Base-by-base conservation (phyloP, 1,284 basidiomycete genomes). In the Afroboletus lepidellus region DNA sequence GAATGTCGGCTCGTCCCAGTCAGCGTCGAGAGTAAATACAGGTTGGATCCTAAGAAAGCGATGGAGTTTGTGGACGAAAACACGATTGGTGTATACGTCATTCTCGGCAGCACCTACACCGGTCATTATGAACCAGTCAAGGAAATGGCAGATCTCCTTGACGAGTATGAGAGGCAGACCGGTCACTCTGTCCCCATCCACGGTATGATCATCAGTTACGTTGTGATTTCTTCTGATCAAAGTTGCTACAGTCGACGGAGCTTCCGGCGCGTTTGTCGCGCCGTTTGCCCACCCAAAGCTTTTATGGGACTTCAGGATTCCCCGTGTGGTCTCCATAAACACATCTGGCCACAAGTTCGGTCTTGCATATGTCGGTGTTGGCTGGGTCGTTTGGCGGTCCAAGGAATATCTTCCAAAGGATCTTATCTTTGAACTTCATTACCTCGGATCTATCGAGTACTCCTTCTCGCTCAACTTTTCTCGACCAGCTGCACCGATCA, bases 391-490 rank as follows among this genome's bases (percentile, higher is more conserved):
- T 57, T 95, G 90, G 90, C 78, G 90, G 48, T 81, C 85, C 62
- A 84, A 87, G 69, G 72, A 80, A 42, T 80, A 80, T 67, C 80
- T 94, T 15, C 91, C 91, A 2, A 91, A 93, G 67, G 91, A 94
- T 56, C 82, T 95, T 56, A 89, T 97, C 59, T 98, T 98, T 65
- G 94, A 98, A 71, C 80, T 98, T 20, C 93, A 95, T 69, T 94
- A 92, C 68, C 75, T 84, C 25, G 81, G 80, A 38, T 80, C 77
- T 12, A 72, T 80, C 30, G 80, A 81, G 58, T 83, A 82, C 57
- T 80, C 87, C 0, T 98, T 95, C 77, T 95, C 93, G 23, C 80
- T 98, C 65, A 98, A 98, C 77, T 98, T 98, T 70, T 93, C 90
- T 39, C 84, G 94, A 9, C 93, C 92, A 0, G 92, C 92, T 23